Base-by-base conservation (phyloP, 768 basidiomycete genomes). In the Amanita inopinata region DNA sequence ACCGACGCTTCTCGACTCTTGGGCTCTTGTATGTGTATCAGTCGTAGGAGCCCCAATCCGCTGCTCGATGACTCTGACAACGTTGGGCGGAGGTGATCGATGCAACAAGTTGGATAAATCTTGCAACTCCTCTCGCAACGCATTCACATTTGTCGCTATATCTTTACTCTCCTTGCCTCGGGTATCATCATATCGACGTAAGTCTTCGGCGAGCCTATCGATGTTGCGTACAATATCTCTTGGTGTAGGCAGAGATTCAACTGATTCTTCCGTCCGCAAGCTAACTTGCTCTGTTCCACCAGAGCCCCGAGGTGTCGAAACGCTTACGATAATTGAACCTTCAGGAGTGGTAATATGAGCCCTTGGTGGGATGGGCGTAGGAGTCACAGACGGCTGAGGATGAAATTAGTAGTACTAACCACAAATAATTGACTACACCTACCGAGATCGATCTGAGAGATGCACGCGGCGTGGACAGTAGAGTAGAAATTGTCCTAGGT, bases 51-150 rank as follows among this genome's bases (percentile, higher is more conserved):
- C 15, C 8, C 11, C 24, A 37, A n/a, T 25, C 7, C 25, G 27
- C 14, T 30, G 17, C 2, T 32, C 46, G 5, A 53, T 25, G 28
- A 49, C 44, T 17, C 45, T 46, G 23, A 55, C 46, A 12, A 53
- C 36, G 25, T 47, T 45, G 14, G 62, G 64, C 1, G 65, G 52
- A 2, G 60, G 61, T 3, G 63, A 67, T 12, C 65, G 68, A 45
- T 69, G 75, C 12, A 83, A 58, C 47, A 68, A 73, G 20, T 74
- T 63, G 0, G 78, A 72, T 8, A 92, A 65, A 33, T 79, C 75
- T 9, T 67, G 68, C 2, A 94, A 62, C 49, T 85, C 79, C 27
- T 80, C 67, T 45, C 82, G 73, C 28, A 96, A 74, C 0, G 77
- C 73, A 39, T 73, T 73, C 3, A 94, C 67, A 53, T 83, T 79